Conservation (phyloP, 106 monocot species). For the Phalaenopsis aphrodite region DNA sequence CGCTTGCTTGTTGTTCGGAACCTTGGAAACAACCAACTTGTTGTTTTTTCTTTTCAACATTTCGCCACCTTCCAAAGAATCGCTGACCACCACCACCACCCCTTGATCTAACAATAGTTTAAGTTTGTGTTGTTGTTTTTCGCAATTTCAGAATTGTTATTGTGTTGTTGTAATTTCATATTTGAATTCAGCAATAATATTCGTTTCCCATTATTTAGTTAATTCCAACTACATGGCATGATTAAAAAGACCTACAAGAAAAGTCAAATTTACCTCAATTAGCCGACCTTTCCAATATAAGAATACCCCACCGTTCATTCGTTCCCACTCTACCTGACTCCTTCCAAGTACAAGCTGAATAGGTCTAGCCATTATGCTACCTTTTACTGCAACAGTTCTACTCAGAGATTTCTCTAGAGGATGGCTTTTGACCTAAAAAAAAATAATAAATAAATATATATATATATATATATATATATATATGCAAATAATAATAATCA, state of each 20-base stretch:
- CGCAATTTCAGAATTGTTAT: no score
- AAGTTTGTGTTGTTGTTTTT: no score
- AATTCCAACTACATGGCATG: neutral
- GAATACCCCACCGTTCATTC: constrained; percentile 65
- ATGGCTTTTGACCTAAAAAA: constrained; percentile 48
- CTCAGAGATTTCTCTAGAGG: constrained; percentile 50
- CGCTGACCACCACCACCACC: no score
- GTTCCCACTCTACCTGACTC: constrained; percentile 53
- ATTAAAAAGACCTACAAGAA: neutral
- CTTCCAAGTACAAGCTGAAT: constrained; percentile 48
- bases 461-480: no score
- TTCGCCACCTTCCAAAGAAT: no score
- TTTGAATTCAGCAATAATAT: no score
- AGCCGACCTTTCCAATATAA: constrained; percentile 85
- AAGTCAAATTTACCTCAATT: constrained; percentile 50
- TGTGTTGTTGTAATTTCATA: no score
- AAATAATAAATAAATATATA: neutral
- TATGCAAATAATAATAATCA: neutral
- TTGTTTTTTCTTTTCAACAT: no score
- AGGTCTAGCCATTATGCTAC: constrained; percentile 36
- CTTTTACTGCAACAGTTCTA: constrained; percentile 37
- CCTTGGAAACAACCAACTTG: no score
- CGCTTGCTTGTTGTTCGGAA: no score
- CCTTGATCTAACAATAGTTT: no score
- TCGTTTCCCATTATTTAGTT: no score